Evolutionary conservation across 2,329 filamentous ascomycete species (phyloP).

Genomic region (Cercospora zeina): DNA sequence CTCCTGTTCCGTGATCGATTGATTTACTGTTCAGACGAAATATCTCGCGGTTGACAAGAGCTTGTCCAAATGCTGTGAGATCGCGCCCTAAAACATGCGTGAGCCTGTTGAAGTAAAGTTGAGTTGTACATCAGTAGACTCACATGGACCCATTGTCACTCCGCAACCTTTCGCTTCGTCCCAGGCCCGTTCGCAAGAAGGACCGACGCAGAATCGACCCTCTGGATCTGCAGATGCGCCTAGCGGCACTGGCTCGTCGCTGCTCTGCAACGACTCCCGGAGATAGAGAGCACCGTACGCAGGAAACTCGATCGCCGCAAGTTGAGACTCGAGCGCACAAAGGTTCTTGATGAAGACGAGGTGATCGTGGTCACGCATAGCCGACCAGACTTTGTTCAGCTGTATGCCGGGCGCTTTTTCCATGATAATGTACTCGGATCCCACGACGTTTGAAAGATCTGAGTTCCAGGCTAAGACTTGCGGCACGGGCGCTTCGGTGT

Average conservation of each 20-base stretch:
- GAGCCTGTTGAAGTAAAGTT: not conserved
- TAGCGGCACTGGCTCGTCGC: not conserved
- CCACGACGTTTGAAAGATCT: conserved; percentile 19
- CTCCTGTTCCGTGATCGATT: not conserved
- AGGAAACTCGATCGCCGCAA: conserved; percentile 12
- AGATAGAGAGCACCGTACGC: not conserved
- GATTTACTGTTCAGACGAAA: not conserved
- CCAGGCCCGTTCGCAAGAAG: not conserved
- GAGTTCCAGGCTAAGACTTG: conserved; percentile 29
- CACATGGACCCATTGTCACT: not conserved
- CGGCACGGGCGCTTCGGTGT: conserved; percentile 28
- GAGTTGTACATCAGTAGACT: not conserved
- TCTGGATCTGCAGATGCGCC: not conserved
- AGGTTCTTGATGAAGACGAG: conserved; percentile 13
- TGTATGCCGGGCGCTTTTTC: conserved; percentile 36
- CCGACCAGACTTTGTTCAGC: conserved; percentile 38
- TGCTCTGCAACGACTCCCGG: not conserved
- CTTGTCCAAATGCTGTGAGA: not conserved
- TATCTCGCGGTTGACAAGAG: not conserved
- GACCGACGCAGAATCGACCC: not conserved
- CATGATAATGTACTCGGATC: conserved; percentile 36
- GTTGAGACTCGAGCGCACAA: conserved; percentile 11
- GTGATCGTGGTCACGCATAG: conserved; percentile 5
- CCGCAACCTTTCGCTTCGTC: not conserved
- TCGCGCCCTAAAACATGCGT: not conserved